Conservation (phyloP, 176 grass and related monocot species). For the Themeda triandra region DNA sequence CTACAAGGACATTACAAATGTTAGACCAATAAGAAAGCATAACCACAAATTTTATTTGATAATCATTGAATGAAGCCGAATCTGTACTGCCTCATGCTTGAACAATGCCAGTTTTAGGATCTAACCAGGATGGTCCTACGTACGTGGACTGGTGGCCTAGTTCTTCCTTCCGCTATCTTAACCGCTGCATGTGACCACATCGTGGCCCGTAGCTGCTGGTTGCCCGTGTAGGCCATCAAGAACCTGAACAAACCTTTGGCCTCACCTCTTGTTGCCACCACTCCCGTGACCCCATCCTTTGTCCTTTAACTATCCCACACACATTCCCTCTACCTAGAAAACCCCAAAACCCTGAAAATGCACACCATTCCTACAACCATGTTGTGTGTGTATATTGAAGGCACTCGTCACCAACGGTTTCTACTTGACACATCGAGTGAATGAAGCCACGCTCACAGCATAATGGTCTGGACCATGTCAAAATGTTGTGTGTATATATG, state of each 20-base stretch:
- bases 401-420: conserved; percentile 38
- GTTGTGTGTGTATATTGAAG: neutral
- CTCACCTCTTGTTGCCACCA: conserved; percentile 31
- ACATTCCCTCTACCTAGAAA: conserved; percentile 17
- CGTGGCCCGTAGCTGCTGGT: conserved; percentile 3
- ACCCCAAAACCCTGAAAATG: neutral
- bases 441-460: neutral
- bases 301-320: conserved; percentile 40
- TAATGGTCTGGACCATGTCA: neutral
- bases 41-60: neutral
- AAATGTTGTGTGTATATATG: neutral
- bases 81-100: neutral
- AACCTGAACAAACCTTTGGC: conserved; percentile 30
- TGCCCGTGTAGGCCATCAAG: conserved; percentile 54
- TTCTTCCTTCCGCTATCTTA: conserved; percentile 9
- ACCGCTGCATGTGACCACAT: conserved; percentile 64
- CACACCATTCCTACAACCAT: neutral
- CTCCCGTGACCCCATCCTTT: conserved; percentile 72
- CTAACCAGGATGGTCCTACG: conserved; percentile 15
- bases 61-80: neutral
- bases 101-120: neutral
- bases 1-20: neutral
- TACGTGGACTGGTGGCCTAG: neutral
- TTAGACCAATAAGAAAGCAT: neutral
- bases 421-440: neutral